These are phyloP conservation scores for Francoa sonchifolia DNA, from an alignment of 441 rosid species.

Conservation along the genomic window DNA sequence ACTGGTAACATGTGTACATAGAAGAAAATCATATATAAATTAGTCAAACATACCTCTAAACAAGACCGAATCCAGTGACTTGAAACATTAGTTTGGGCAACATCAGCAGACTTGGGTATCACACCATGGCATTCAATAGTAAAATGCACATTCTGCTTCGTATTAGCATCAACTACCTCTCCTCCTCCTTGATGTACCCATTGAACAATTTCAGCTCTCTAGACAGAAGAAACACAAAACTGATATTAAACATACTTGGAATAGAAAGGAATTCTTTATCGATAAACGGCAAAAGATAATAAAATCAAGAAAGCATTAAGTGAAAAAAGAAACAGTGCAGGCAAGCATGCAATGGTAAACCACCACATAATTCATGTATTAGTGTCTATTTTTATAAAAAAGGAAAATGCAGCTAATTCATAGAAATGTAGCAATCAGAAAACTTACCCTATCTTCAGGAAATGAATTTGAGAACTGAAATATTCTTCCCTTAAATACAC, in stretches of 20 bases:
- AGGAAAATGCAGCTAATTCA: conserved; percentile 1
- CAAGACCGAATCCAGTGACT: conserved; percentile 95
- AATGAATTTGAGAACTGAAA: conserved; percentile 68
- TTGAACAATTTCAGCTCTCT: conserved; percentile 74
- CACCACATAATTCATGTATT: too few relatives aligned
- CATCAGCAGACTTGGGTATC: conserved; percentile 21
- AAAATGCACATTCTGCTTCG: conserved; percentile 35
- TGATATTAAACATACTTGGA: background rate
- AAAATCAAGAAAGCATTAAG: background rate
- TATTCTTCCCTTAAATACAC: conserved; percentile 60
- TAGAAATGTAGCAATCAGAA: background rate
- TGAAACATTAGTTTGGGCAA: conserved; percentile 45
- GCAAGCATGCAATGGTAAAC: background rate
- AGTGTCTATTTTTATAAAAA: too few relatives aligned
- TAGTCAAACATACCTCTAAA: conserved; percentile 50
- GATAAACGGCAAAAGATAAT: background rate
- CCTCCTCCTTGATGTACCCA: conserved; percentile 97
- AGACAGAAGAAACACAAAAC: conserved; percentile 9
- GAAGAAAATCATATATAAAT: background rate
- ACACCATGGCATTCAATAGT: conserved; percentile 74
- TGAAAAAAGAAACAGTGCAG: background rate
- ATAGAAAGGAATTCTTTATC: background rate
- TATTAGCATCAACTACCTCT: conserved; percentile 35
- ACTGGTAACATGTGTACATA: background rate
- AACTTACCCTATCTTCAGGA: conserved; percentile 80